Conservation (phyloP, 768 basidiomycete species). For the Termitomyces sp. region DNA sequence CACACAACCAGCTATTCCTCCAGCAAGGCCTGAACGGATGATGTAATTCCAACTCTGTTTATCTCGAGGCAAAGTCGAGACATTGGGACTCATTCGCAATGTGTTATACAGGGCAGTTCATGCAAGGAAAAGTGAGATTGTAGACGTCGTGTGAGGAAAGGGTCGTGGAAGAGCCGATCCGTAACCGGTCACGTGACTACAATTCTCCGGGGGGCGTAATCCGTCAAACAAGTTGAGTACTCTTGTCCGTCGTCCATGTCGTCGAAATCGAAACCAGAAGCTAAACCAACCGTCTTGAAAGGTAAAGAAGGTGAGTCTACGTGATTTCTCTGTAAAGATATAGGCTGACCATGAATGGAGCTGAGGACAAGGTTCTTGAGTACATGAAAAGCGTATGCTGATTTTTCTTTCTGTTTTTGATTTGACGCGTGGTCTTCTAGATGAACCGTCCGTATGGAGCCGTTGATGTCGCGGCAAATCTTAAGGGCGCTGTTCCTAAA, state of each 20-base stretch:
- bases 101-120: slow-evolving; percentile 21
- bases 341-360: slow-evolving; percentile 25
- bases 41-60: slow-evolving; percentile 55
- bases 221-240: no score
- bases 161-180: slow-evolving; percentile 1
- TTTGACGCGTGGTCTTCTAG: slow-evolving; percentile 28
- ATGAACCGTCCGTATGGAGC: slow-evolving; percentile 94
- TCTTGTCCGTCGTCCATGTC: slow-evolving; percentile 26
- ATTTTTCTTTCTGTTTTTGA: neutral
- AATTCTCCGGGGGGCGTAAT: no score
- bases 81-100: slow-evolving; percentile 59
- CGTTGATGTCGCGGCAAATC: slow-evolving; percentile 86
- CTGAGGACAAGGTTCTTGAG: slow-evolving; percentile 69
- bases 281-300: slow-evolving; percentile 55
- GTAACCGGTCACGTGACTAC: neutral
- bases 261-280: slow-evolving; percentile 49
- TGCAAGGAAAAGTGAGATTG: slow-evolving; percentile 18
- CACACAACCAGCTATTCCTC: slow-evolving; percentile 90
- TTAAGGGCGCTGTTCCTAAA: slow-evolving; percentile 87
- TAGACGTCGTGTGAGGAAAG: neutral
- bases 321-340: neutral
- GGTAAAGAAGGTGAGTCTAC: slow-evolving; percentile 57
- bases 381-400: slow-evolving; percentile 65
- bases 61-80: slow-evolving; percentile 37
- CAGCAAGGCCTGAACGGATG: slow-evolving; percentile 82